These are phyloP conservation scores for Tubosaeta brunneosetosa DNA, from an alignment of 768 basidiomycete species.

Conservation along the genomic window DNA sequence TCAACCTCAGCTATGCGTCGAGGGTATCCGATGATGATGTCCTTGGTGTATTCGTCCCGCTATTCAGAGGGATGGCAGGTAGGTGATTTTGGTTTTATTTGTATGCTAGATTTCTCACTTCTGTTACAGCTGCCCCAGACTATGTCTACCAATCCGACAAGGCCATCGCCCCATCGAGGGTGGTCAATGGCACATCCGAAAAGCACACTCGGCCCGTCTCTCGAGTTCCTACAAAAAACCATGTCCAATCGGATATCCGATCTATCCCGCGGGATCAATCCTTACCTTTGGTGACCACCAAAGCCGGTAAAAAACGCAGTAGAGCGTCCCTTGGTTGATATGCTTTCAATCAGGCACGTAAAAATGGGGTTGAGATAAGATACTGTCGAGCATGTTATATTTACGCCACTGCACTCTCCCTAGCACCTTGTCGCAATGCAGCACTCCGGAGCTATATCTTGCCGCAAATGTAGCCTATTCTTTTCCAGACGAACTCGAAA, in stretches of 20 bases:
- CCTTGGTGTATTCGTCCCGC: constrained; percentile 51
- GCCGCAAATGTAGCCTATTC: constrained; percentile 28
- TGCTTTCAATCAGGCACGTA: constrained; percentile 11
- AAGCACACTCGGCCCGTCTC: constrained; percentile 9
- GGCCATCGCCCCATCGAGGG: constrained; percentile 5
- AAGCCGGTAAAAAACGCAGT: constrained; percentile 30
- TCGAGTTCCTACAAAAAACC: constrained; percentile 21
- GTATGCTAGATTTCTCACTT: constrained; percentile 3
- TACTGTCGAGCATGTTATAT: constrained; percentile 26
- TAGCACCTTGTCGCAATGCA: constrained; percentile 27
- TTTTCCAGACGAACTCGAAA: constrained; percentile 9
- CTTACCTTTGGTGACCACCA: constrained; percentile 13
- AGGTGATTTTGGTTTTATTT: constrained; percentile 5
- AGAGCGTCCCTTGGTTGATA: constrained; percentile 29
- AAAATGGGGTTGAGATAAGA: constrained; percentile 14
- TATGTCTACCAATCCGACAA: constrained; percentile 21
- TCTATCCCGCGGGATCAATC: constrained; percentile 10
- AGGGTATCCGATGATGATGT: constrained; percentile 47
- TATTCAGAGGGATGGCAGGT: constrained; percentile 59
- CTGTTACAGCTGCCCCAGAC: constrained; percentile 15
- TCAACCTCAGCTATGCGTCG: constrained; percentile 21
- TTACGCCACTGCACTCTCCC: constrained; percentile 24
- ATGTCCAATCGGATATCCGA: constrained; percentile 10
- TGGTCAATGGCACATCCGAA: constrained; percentile 12
- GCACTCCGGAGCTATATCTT: constrained; percentile 16